Evolutionary conservation across 495 filamentous ascomycete species (phyloP).

Genomic region (Neurospora sublineolata): DNA sequence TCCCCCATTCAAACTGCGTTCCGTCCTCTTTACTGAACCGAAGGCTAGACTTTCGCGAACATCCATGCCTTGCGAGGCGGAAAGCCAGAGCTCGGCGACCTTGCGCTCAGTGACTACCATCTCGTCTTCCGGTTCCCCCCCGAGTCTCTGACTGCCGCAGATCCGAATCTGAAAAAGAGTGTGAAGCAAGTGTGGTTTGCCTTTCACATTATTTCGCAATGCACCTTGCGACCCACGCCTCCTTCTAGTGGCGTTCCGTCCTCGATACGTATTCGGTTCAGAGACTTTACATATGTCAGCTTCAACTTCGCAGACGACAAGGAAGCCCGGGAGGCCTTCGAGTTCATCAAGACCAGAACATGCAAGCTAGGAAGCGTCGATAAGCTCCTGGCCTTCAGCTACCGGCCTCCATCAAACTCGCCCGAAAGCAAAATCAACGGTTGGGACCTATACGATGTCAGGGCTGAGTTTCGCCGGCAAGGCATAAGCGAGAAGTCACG

Average conservation of each 20-base stretch:
- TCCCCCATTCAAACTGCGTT: background rate
- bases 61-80: conserved; percentile 35
- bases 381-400: conserved; percentile 84
- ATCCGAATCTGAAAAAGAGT: conserved; percentile 31
- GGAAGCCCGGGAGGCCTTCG: conserved; percentile 75
- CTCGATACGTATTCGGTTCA: conserved; percentile 76
- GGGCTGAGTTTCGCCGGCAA: conserved; percentile 67
- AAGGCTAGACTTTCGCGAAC: conserved; percentile 21
- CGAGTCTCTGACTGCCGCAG: conserved; percentile 14
- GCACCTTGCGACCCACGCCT: conserved; percentile 58
- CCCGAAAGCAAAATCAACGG: conserved; percentile 66
- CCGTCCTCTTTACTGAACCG: conserved; percentile 13
- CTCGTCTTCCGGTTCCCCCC: conserved; percentile 28
- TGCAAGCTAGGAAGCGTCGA: conserved; percentile 77
- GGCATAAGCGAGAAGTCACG: conserved; percentile 65
- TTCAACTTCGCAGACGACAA: conserved; percentile 73
- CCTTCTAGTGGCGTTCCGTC: conserved; percentile 60
- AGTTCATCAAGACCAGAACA: conserved; percentile 70
- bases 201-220: conserved; percentile 78
- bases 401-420: conserved; percentile 50
- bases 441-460: conserved; percentile 81
- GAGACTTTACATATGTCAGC: conserved; percentile 86
- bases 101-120: conserved; percentile 33
- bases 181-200: conserved; percentile 76
- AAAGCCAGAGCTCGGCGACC: conserved; percentile 28